Base-by-base conservation (phyloP, 129 eudicot genomes). In the Cynara cardunculus region DNA sequence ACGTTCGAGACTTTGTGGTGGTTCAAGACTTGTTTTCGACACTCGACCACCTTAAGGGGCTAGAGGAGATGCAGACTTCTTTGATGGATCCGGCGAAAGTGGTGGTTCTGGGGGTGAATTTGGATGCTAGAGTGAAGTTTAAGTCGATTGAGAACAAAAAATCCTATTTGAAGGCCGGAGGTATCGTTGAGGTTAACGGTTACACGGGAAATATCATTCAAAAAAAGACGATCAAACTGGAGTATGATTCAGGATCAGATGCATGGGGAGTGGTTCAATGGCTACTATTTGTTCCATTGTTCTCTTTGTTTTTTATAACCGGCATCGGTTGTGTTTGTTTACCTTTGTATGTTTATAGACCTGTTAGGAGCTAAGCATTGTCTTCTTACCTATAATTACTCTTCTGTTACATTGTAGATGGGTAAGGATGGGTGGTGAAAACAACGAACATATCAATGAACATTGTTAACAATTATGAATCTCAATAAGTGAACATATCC, bases 201-300 rank as follows among this genome's bases (percentile, higher is more conserved):
- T 0, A 67, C 34, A 67, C 72, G 1, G 72, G 72, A 10, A 13
- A 7, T 59, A 5, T 32, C 7, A 21, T 75, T 56, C 71, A 27
- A 19, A 59, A 75, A 0, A 18, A 75, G 70, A 30, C 31, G 0
- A 21, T 75, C 4, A 14, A 59, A 14, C 9, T 75, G 79, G 22
- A 75, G 0, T 75, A 75, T 6, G 13, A 32, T 7, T 75, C 49
- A 19, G 79, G 79, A 11, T 75, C 79, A 70, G 26, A 75, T 75
- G 1, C 11, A 0, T 75, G 79, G 79, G 69, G 69, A 7, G 12
- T n/a, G 53, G 14, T 27, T 25, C 79, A 56, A n/a, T 75, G 79
- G 79, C n/a, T 75, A 0, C 24, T 56, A 13, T 56, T 28, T 26
- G 1, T 75, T 27, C 25, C 27, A 27, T 53, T 75, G 46, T 9